phyloP scores from a whole-genome alignment of 768 basidiomycete genomes.

The Amanita rubescens region DNA sequence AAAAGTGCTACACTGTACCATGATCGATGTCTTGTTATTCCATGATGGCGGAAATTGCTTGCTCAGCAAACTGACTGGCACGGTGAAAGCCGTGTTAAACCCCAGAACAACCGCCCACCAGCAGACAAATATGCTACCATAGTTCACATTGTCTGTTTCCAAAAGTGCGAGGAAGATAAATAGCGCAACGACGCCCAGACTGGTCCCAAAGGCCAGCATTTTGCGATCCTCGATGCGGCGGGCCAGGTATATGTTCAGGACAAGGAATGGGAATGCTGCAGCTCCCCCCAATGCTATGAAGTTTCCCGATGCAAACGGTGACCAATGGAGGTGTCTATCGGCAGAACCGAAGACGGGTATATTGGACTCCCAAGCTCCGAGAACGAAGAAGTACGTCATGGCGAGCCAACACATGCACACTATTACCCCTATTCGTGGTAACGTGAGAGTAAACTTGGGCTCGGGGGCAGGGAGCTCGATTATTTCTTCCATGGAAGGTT shows the following conservation, averaged over 20 bases:
- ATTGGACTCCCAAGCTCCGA: conserved; percentile 65
- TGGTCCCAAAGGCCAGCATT: conserved; percentile 45
- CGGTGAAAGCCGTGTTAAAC: conserved; percentile 67
- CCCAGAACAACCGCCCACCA: conserved; percentile 62
- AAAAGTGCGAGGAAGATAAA: conserved; percentile 44
- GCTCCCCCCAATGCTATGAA: conserved; percentile 64
- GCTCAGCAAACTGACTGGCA: conserved; percentile 57
- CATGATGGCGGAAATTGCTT: conserved; percentile 61
- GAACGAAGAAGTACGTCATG: conserved; percentile 64
- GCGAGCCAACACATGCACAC: conserved; percentile 65
- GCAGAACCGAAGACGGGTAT: conserved; percentile 52
- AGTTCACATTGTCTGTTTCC: conserved; percentile 30
- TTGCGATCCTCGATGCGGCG: conserved; percentile 53
- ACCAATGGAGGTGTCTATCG: conserved; percentile 38
- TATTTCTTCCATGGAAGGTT: neutral
- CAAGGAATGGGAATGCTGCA: conserved; percentile 57
- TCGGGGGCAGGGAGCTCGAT: neutral
- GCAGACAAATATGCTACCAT: conserved; percentile 39
- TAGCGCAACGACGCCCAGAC: conserved; percentile 45
- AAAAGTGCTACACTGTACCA: conserved; percentile 66
- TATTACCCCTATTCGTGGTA: conserved; percentile 36
- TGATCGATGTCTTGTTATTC: conserved; percentile 48
- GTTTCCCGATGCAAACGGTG: conserved; percentile 59
- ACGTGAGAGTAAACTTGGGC: neutral
- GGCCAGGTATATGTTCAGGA: conserved; percentile 50